phyloP scores from a whole-genome alignment of 23 red algal genomes.

The Pyropia yezoensis region DNA sequence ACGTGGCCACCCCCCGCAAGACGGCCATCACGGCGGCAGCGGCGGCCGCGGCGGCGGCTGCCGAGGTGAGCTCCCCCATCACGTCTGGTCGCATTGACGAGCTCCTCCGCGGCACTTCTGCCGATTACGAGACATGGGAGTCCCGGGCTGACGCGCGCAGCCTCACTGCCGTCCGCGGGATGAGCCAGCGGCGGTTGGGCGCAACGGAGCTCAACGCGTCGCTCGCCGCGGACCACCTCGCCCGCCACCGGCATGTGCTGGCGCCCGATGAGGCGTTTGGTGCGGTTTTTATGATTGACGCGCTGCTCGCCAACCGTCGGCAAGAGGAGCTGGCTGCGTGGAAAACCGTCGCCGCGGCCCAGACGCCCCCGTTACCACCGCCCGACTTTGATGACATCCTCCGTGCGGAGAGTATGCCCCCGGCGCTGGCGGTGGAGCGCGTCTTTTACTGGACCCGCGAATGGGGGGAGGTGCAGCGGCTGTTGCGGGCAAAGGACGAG shows the following conservation, averaged over 20 bases:
- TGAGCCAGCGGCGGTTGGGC: conserved; percentile 7
- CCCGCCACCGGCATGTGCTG: conserved; percentile 60
- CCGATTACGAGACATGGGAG: no score
- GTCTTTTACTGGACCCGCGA: conserved; percentile 75
- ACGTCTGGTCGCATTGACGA: no score
- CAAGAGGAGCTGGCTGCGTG: conserved; percentile 65
- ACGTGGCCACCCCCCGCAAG: no score
- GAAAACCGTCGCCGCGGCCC: conserved; percentile 57
- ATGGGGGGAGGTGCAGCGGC: conserved; percentile 77
- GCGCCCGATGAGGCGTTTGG: conserved; percentile 86
- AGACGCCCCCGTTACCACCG: conserved; percentile 4
- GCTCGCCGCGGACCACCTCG: conserved; percentile 54
- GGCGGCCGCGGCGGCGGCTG: no score
- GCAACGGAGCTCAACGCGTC: conserved; percentile 79
- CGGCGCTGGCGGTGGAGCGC: conserved; percentile 67
- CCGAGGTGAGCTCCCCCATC: no score
- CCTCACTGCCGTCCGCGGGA: no score
- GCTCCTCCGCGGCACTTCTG: no score
- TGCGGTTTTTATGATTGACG: conserved; percentile 75
- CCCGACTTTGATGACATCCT: conserved; percentile 60
- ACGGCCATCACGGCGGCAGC: no score
- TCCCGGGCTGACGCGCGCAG: no score
- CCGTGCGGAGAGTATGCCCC: conserved; percentile 59
- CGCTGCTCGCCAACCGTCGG: conserved; percentile 50
- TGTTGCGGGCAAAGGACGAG: conserved; percentile 72